Evolutionary conservation across 768 basidiomycete genomes (phyloP).

Genomic region (Phanerochaete carnosa): DNA sequence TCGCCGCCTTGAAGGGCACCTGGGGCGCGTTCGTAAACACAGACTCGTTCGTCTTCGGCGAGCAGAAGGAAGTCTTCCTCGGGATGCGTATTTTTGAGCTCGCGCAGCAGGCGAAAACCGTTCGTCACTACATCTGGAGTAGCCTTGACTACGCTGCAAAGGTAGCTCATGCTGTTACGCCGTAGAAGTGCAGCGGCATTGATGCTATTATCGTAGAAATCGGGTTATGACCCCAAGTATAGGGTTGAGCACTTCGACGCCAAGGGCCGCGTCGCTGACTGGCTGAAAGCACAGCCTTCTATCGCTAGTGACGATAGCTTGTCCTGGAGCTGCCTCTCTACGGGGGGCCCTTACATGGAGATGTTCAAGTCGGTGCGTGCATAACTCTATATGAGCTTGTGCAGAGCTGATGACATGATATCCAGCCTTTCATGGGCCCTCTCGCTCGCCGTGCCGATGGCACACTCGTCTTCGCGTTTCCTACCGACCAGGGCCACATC

Average conservation of each 20-base stretch:
- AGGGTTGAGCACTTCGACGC: slow-evolving; percentile 24
- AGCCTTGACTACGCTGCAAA: slow-evolving; percentile 36
- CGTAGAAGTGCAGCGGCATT: not conserved
- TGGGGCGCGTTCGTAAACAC: slow-evolving; percentile 35
- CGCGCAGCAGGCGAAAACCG: slow-evolving; percentile 28
- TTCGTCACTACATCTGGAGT: slow-evolving; percentile 39
- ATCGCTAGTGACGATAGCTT: not conserved
- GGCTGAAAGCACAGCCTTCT: not conserved
- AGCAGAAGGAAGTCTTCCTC: slow-evolving; percentile 34
- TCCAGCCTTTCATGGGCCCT: slow-evolving; percentile 16
- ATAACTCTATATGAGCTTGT: slow-evolving; percentile 6
- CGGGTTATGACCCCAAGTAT: slow-evolving; percentile 14
- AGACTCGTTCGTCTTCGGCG: slow-evolving; percentile 32
- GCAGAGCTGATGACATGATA: slow-evolving; percentile 4
- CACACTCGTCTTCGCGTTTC: slow-evolving; percentile 24
- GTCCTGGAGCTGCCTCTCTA: slow-evolving; percentile 2
- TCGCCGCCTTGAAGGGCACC: slow-evolving; percentile 28
- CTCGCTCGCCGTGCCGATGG: slow-evolving; percentile 22
- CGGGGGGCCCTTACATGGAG: slow-evolving; percentile 15
- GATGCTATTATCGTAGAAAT: not conserved
- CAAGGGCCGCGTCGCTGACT: slow-evolving; percentile 7
- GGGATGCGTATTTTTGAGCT: slow-evolving; percentile 39
- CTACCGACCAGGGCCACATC: slow-evolving; percentile 23
- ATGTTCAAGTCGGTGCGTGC: slow-evolving; percentile 12
- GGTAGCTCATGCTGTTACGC: slow-evolving; percentile 19